Evolutionary conservation across 75 land plant species (phyloP), one percentile per base, ranked within the genome.

Genomic region (Picea sitchensis): DNA sequence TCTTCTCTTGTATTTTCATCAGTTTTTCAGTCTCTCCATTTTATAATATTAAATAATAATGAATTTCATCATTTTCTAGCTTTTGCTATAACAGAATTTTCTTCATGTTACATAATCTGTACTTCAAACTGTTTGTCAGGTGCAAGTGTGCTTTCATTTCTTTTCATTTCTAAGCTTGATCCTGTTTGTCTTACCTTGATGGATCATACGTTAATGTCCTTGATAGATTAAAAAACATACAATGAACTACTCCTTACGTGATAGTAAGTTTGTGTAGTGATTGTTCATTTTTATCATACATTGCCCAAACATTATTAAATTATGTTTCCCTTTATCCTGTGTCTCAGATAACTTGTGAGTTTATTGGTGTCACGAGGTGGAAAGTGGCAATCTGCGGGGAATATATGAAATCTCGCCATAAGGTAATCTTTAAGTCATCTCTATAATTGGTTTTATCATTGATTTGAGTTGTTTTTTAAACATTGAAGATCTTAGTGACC

Each of bases 341-440:
- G 64, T 73, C 59, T 21, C 77, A 96, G 99, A 82, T 97, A 54
- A 87, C 69, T 32, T 95, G 98, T 65, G 99, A 97, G 78, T 97
- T 84, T 84, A 87, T 97, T 54, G 85, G 89, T 59, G 91, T 97
- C 18, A 90, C 92, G 34, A 91, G 81, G 84, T 97, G 99, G 99
- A 93, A 86, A 83, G 85, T 89, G 71, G 99, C 99, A 68, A 88
- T 97, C 62, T 97, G 99, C 80, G 98, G 98, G 57, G 99, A 97
- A 80, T 97, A 83, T 84, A 91, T 93, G 98, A 95, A 90, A 77
- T 81, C 96, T 73, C 82, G 90, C 69, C 82, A 85, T 60, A 90
- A 83, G 95, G 99, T 96, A 84, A n/a, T 64, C 0, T 17, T 4
- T 26, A 26, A 51, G 38, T n/a, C 23, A 71, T n/a, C 47, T 44